A percentile compares a stretch with the other conserved stretches of the same genome.
Conservation (phyloP, 208 protist species). For the Tetramitus jugosus region DNA sequence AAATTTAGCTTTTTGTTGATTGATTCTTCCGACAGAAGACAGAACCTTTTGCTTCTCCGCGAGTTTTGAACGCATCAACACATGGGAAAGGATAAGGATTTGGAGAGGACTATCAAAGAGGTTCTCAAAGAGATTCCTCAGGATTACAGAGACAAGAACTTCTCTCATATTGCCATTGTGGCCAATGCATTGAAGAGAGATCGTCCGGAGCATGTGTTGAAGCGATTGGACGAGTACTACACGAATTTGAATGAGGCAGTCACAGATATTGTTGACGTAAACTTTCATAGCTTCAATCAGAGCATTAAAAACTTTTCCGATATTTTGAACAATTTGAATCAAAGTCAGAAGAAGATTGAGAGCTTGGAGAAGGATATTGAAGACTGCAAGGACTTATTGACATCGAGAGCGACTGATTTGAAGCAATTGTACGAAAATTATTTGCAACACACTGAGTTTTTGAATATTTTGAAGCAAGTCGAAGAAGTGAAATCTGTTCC, state of each 20-base stretch:
- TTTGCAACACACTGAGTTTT: slow-evolving; percentile 11
- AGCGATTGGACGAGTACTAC: not conserved
- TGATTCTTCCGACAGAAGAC: too few relatives aligned
- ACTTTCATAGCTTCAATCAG: not conserved
- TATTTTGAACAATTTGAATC: not conserved
- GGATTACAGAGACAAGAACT: not conserved
- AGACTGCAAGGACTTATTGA: not conserved
- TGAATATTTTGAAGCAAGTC: slow-evolving; percentile 11
- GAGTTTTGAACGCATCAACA: too few relatives aligned
- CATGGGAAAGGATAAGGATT: too few relatives aligned
- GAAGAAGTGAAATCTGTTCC: not conserved
- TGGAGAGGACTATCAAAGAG: too few relatives aligned
- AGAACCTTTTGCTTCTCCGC: too few relatives aligned
- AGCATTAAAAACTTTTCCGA: slow-evolving; percentile 13
- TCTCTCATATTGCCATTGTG: not conserved
- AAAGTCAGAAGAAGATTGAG: not conserved
- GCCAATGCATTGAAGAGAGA: not conserved
- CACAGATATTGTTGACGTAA: not conserved
- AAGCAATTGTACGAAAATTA: not conserved
- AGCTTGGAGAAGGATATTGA: not conserved
- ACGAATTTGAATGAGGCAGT: not conserved
- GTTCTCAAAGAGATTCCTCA: not conserved
- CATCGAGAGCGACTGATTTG: not conserved
- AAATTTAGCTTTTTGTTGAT: too few relatives aligned
- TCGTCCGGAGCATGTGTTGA: not conserved